Evolutionary conservation across 1,139 yeast genomes (phyloP).

Genomic region (Blastobotrys elegans): DNA sequence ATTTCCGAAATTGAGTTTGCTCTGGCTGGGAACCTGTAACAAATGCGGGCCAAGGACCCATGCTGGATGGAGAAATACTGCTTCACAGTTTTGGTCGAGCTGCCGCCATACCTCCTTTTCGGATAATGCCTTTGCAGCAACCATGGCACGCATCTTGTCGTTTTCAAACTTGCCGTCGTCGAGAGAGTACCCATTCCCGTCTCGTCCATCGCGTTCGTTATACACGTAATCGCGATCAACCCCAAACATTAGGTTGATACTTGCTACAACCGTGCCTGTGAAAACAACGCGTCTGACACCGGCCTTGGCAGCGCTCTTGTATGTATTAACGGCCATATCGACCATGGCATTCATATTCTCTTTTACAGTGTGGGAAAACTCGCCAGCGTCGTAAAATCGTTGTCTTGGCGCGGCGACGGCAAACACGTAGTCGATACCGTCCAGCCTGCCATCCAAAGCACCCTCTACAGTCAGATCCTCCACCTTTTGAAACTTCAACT

Average conservation of each 20-base stretch:
- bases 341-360: not conserved
- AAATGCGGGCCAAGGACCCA: conserved; percentile 6
- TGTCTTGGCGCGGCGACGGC: not conserved
- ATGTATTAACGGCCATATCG: not conserved
- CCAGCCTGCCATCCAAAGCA: not conserved
- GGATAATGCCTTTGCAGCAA: conserved; percentile 2
- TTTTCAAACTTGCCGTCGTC: not conserved
- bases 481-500: not conserved
- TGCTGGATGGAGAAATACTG: conserved; percentile 3
- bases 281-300: conserved; percentile 5
- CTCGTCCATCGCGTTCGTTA: not conserved
- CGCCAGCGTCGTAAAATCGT: not conserved
- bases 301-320: not conserved
- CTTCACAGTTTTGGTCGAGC: not conserved
- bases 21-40: not conserved
- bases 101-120: conserved; percentile 2
- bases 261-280: not conserved
- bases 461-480: not conserved
- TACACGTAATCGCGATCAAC: not conserved
- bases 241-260: not conserved
- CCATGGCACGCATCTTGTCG: not conserved
- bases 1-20: not conserved
- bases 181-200: not conserved
- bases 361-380: not conserved
- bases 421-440: not conserved